Base-by-base conservation (phyloP, 2,329 filamentous ascomycete genomes). In the Sporothrix schenckii region DNA sequence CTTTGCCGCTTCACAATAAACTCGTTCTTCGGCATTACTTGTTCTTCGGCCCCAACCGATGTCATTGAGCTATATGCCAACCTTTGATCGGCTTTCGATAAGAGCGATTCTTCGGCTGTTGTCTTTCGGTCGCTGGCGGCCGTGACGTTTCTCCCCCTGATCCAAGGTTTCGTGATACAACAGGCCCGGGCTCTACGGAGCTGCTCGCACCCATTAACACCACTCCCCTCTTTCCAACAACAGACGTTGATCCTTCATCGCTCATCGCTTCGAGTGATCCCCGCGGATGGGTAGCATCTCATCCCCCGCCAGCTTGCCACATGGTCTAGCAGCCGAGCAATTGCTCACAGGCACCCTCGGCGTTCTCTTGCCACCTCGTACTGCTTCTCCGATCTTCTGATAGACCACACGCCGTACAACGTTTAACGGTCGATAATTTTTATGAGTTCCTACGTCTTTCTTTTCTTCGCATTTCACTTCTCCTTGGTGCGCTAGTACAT, bases 121-220 rank as follows among this genome's bases (percentile, higher is more conserved):
- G 14, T 7, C 53, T 19, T 27, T 56, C 27, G 53, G 53, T 56
- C 53, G 53, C 53, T 27, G 53, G 53, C 53, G 53, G 53, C 27
- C 53, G 14, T 16, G 11, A 54, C 14, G 14, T 1, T 13, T 66
- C 49, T 52, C 19, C 19, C 16, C 49, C 7, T 19, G 44, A 19
- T 49, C 14, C 41, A 10, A 16, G 13, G 27, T 21, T 21, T 41
- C 34, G 11, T 13, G 11, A 16, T 41, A 61, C 10, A n/a, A 21
- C 16, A n/a, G 11, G 16, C 13, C 16, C 69, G 60, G 34, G 24
- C 24, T 14, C 14, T 16, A 30, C 49, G 49, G 49, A 50, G 19
- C 49, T 50, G 49, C 19, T n/a, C 19, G 2, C 16, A 19, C 49
- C 19, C 21, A 6, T 58, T 16, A 30, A 21, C 54, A 58, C 13